phyloP scores from a whole-genome alignment of 495 filamentous ascomycete genomes.

The Usnea hakonensis region DNA sequence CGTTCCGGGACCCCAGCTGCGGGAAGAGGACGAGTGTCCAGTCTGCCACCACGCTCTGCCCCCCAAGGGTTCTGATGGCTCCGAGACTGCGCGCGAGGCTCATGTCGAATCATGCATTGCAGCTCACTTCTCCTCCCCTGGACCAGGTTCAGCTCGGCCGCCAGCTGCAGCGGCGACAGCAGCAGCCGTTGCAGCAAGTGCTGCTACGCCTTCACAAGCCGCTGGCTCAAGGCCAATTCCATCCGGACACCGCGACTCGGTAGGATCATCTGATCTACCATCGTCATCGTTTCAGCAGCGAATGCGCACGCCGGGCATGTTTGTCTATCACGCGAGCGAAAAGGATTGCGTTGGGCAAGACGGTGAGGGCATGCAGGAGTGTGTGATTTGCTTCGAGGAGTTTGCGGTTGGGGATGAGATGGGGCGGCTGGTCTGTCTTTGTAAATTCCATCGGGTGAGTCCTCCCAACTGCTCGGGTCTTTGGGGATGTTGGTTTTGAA shows the following conservation, averaged over 20 bases:
- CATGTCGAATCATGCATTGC: constrained; percentile 75
- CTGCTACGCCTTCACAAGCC: constrained; percentile 14
- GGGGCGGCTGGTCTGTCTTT: constrained; percentile 83
- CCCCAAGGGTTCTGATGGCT: constrained; percentile 50
- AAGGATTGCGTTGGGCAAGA: constrained; percentile 80
- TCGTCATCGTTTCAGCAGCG: constrained; percentile 9
- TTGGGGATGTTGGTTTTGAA: not conserved
- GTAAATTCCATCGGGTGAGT: constrained; percentile 76
- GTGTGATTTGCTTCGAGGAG: constrained; percentile 94
- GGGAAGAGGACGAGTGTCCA: constrained; percentile 85
- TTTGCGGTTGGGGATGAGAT: constrained; percentile 78
- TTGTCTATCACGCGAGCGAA: constrained; percentile 74
- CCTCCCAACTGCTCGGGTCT: constrained; percentile 18
- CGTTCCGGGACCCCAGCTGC: constrained; percentile 35
- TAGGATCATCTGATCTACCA: constrained; percentile 5
- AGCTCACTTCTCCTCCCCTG: constrained; percentile 31
- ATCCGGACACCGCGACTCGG: constrained; percentile 1
- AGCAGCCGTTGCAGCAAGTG: constrained; percentile 19
- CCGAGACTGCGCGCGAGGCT: constrained; percentile 56
- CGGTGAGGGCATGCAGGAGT: constrained; percentile 52
- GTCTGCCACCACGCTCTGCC: constrained; percentile 77
- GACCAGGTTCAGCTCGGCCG: constrained; percentile 9
- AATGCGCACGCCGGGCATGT: constrained; percentile 38
- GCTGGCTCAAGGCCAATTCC: constrained; percentile 10
- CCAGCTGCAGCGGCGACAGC: constrained; percentile 20